Evolutionary conservation across 2,329 filamentous ascomycete genomes (phyloP).

Genomic region (Colletotrichum lupini): DNA sequence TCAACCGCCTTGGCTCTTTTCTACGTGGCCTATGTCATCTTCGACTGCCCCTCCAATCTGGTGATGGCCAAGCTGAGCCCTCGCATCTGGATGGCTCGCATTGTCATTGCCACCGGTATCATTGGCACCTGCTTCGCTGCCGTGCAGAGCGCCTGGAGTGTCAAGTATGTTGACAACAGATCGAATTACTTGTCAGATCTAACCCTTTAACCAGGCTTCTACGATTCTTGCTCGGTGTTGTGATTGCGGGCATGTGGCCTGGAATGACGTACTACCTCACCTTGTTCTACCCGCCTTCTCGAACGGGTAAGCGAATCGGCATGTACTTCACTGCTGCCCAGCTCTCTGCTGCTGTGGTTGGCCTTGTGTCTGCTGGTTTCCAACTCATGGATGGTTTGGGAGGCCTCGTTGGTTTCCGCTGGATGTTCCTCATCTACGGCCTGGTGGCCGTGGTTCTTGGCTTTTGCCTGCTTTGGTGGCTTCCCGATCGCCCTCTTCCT

Average conservation of each 20-base stretch:
- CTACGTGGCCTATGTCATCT: conserved; percentile 92
- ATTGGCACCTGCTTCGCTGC: conserved; percentile 87
- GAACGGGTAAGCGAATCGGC: conserved; percentile 88
- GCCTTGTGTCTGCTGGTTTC: conserved; percentile 89
- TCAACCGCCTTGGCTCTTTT: conserved; percentile 89
- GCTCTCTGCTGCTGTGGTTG: conserved; percentile 88
- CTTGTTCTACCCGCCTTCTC: conserved; percentile 88
- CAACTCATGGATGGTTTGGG: conserved; percentile 86
- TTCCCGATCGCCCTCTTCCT: conserved; percentile 82
- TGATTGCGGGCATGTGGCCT: conserved; percentile 95
- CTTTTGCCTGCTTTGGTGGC: conserved; percentile 84
- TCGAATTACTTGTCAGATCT: conserved; percentile 31
- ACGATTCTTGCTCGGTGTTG: conserved; percentile 84
- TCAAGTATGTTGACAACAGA: conserved; percentile 68
- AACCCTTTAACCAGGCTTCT: conserved; percentile 65
- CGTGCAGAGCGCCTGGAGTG: conserved; percentile 84
- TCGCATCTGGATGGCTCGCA: conserved; percentile 90
- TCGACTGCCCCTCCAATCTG: conserved; percentile 89
- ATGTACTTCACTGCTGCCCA: conserved; percentile 91
- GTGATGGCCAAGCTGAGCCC: conserved; percentile 88
- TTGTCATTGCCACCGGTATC: conserved; percentile 87
- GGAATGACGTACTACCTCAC: conserved; percentile 95
- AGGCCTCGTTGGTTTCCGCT: conserved; percentile 84
- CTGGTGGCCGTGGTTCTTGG: conserved; percentile 79
- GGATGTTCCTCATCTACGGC: conserved; percentile 94